Evolutionary conservation across 192 early-diverging fungal species (phyloP).

Genomic region (Podila epigama): DNA sequence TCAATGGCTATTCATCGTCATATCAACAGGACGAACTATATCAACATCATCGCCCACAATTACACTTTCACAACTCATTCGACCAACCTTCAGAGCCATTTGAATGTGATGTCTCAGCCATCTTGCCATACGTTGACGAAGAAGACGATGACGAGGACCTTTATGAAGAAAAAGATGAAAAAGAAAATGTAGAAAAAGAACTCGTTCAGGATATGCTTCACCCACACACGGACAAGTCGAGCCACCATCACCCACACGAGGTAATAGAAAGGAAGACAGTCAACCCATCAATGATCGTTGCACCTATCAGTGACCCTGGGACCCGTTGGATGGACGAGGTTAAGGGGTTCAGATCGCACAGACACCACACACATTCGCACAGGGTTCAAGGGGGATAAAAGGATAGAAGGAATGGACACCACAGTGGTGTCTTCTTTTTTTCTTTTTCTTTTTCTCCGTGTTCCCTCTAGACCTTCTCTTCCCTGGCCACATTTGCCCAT

Average conservation of each 20-base stretch:
- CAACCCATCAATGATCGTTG: too few species aligned
- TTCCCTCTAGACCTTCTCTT: too few species aligned
- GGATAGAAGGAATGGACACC: too few species aligned
- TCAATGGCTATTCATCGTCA: background rate
- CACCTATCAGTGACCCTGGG: too few species aligned
- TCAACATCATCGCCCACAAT: background rate
- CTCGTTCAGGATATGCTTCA: background rate
- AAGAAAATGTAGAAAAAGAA: background rate
- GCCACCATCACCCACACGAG: background rate
- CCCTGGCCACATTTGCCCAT: too few species aligned
- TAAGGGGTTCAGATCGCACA: too few species aligned
- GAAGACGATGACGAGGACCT: slow-evolving; percentile 20
- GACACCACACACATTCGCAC: too few species aligned
- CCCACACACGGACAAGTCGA: background rate
- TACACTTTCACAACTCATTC: slow-evolving; percentile 37
- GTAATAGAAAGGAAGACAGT: background rate
- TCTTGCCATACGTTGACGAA: slow-evolving; percentile 24
- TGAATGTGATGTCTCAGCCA: slow-evolving; percentile 35
- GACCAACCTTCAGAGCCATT: slow-evolving; percentile 44
- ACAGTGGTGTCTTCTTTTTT: too few species aligned
- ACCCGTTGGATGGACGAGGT: too few species aligned
- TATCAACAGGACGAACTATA: too few species aligned
- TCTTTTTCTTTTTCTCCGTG: too few species aligned
- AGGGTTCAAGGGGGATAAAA: too few species aligned
- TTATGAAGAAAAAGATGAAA: background rate